Evolutionary conservation across 2,329 filamentous ascomycete species (phyloP), one percentile per base, ranked within the genome.

Genomic region (Colletotrichum musae): DNA sequence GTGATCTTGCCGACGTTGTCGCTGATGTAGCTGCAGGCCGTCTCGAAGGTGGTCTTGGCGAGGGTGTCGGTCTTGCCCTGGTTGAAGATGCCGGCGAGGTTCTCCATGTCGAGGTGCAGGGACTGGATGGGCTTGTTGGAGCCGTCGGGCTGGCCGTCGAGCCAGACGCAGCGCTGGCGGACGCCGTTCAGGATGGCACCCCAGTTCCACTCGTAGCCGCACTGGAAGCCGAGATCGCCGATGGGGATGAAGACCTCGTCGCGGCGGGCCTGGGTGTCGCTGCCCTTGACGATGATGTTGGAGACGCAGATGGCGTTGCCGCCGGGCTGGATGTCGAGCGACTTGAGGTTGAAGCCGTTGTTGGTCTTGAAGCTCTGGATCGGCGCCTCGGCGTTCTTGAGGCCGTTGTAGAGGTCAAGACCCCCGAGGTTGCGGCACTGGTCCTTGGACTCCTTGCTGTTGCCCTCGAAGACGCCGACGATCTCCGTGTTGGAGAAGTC

Each of bases 41-140:
- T 48, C 50, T 54, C 48, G 24, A 54, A 62, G 24, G 36, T 62
- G 16, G 59, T 62, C 59, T 54, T 62, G 48, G 36, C 24, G 5
- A 62, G 36, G 15, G 36, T 21, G 10, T 53, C 39, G 36, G 47
- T 47, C 48, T 21, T 45, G 6, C 48, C 59, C 59, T 62, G 45
- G 16, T 62, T 62, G 60, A 63, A 63, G 18, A 63, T 57, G 5
- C 60, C 51, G 15, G 60, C 51, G 15, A 63, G 51, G 41, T 50
- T 63, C 43, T 63, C 60, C 60, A 63, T 63, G 52, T 63, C 60
- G 12, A 63, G 43, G 60, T 57, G 60, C 26, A 63, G 43, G 41
- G 60, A 63, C 51, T 63, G 51, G 50, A 63, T 63, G 60, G 60
- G 60, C 60, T 50, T 63, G 60, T 63, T 63, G 52, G 41, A 26